Base-by-base conservation (phyloP, 2,329 filamentous ascomycete genomes). In the Penicillium crustosum region DNA sequence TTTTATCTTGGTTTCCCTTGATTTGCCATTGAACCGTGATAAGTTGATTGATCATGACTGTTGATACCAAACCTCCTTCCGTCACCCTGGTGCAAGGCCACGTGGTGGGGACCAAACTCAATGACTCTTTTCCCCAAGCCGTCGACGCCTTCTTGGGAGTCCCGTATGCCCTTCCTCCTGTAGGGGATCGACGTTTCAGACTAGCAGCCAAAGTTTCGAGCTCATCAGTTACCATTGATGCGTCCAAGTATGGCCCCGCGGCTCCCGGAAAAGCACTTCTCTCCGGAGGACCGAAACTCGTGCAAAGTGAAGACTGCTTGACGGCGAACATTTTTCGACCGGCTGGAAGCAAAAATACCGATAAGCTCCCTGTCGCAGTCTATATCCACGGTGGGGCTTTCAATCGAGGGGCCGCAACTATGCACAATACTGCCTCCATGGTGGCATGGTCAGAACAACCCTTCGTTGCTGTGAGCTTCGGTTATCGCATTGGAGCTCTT, bases 371-470 rank as follows among this genome's bases (percentile, higher is more conserved):
- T 0, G 76, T 78, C 2, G 73, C 75, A 6, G 66, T 78, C 13
- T 79, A 77, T 59, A 63, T 78, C 2, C 77, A 78, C 57, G 76
- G 75, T 5, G 77, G 77, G 8, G 70, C 70, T 9, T 73, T 77
- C 51, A 76, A 73, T 64, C 66, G 62, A 68, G 73, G 45, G 1
- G 60, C 66, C 5, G 70, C 67, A 61, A 56, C 62, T 55, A 75
- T 75, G 65, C 79, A 87, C 56, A 81, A 89, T 67, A 83, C 88
- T 61, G 81, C 79, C 0, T 83, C 82, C 36, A 84, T 89, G 73
- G 82, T 88, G 15, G 79, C 82, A 6, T 87, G 82, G 70, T 73
- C 78, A 2, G 71, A 73, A 3, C 68, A 71, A 31, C 78, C 78
- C 0, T 77, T 79, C 25, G 71, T 81, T 41, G 74, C 74, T 6